phyloP scores from a whole-genome alignment of 78 protist genomes.

The Pigoraptor vietnamica region DNA sequence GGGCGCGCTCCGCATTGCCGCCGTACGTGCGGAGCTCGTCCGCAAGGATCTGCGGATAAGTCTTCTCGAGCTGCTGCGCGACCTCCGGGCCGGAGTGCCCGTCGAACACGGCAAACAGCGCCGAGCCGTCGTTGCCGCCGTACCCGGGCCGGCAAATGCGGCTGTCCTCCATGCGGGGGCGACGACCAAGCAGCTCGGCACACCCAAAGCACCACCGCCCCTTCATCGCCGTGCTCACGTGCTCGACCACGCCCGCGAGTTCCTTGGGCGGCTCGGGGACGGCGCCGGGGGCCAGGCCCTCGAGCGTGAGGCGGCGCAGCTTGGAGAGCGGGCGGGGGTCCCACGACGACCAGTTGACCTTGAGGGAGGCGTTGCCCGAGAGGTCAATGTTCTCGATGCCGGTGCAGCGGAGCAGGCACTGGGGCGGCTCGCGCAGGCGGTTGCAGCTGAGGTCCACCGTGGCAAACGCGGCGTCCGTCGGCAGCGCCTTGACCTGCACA shows the following conservation, averaged over 20 bases:
- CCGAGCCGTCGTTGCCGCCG: neutral
- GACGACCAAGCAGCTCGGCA: neutral
- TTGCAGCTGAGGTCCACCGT: neutral
- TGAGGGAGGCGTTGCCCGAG: neutral
- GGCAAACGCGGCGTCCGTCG: neutral
- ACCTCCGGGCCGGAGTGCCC: neutral
- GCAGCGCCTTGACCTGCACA: neutral
- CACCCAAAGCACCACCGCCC: neutral
- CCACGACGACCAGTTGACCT: no score
- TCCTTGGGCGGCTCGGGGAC: no score
- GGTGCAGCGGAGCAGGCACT: neutral
- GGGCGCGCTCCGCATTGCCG: neutral
- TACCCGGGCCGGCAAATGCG: neutral
- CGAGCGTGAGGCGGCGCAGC: no score
- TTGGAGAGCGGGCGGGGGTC: no score
- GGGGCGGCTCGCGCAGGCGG: neutral
- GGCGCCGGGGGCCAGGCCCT: no score
- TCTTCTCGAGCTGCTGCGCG: neutral
- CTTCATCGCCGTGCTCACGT: no score
- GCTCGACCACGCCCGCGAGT: no score
- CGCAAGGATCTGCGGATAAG: neutral
- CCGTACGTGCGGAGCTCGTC: neutral
- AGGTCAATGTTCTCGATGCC: neutral
- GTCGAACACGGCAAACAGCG: slow-evolving; percentile 9
- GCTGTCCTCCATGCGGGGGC: neutral